Evolutionary conservation across 2,329 filamentous ascomycete genomes (phyloP).

Genomic region (Arthrinium phaeospermum): DNA sequence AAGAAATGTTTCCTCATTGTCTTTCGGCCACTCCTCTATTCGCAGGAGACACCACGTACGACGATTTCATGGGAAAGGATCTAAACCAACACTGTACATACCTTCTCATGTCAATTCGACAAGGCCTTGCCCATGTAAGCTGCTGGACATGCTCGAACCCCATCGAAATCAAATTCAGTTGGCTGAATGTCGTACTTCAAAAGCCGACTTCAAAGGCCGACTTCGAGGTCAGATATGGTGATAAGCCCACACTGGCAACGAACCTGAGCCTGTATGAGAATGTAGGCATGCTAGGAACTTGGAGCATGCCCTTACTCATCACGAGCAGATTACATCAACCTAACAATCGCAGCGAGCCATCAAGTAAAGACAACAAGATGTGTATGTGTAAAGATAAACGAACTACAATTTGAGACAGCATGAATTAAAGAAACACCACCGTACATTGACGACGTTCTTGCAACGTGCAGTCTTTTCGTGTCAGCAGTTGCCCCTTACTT

Average conservation of each 20-base stretch:
- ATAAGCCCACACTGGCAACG: neutral
- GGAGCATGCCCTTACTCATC: too few species aligned
- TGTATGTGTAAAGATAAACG: too few species aligned
- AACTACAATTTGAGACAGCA: too few species aligned
- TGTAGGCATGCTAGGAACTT: too few species aligned
- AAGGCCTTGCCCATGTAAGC: neutral
- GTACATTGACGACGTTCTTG: too few species aligned
- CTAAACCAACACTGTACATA: too few species aligned
- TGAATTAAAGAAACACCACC: too few species aligned
- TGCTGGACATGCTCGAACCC: neutral
- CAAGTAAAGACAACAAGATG: too few species aligned
- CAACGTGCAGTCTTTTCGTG: neutral
- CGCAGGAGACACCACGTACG: neutral
- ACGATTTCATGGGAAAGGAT: too few species aligned
- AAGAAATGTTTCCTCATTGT: neutral
- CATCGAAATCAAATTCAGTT: neutral
- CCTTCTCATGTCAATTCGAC: too few species aligned
- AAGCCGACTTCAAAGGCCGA: neutral
- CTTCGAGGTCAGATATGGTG: neutral
- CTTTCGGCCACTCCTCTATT: neutral
- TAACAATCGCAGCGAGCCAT: too few species aligned
- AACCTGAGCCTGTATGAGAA: neutral
- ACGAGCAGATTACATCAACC: too few species aligned
- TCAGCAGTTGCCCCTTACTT: neutral
- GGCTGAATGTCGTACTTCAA: neutral